Evolutionary conservation across 345 rosid genomes (phyloP), one percentile per base, ranked within the genome.

Genomic region (Brassica cretica): DNA sequence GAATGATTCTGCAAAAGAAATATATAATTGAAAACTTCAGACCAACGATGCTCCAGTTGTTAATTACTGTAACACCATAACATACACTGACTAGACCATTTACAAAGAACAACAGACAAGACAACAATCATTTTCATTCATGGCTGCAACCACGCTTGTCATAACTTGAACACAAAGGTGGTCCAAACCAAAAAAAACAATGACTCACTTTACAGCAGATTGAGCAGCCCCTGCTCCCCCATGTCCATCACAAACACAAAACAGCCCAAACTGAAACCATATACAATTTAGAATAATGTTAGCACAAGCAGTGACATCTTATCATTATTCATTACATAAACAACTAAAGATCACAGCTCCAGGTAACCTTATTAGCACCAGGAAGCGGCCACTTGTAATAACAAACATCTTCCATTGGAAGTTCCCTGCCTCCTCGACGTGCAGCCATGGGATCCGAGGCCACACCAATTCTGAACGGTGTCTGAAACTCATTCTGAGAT

Each of bases 161-260:
- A 16, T 8, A 56, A 78, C 64, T 76, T 71, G 37, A 66, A 41
- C 72, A 49, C 30, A 44, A 30, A 15, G 46, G 58, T 46, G 21
- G 16, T 35, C 19, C 8, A 29, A 30, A 55, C 65, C 10, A 16
- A 18, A 15, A 39, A 18, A 24, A 27, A 56, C 19, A 79, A 74
- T 74, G 77, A 91, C 99, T 81, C 73, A 96, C 99, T 89, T 86
- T 91, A 19, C 3, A 5, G 98, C 98, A 84, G 90, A 82, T 80
- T 90, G 82, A 37, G 99, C 99, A 75, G 99, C 99, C 24, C 73
- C 91, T 71, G 73, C 88, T 69, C 99, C 98, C 65, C 97, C 96
- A 82, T 96, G 98, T 76, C 99, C 99, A 88, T 93, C 99, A 83
- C 97, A 96, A 79, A 96, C 85, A 70, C 97, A 91, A 86, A 96